phyloP scores from a whole-genome alignment of 208 protist genomes.

The Vickermania spadyakhi region DNA sequence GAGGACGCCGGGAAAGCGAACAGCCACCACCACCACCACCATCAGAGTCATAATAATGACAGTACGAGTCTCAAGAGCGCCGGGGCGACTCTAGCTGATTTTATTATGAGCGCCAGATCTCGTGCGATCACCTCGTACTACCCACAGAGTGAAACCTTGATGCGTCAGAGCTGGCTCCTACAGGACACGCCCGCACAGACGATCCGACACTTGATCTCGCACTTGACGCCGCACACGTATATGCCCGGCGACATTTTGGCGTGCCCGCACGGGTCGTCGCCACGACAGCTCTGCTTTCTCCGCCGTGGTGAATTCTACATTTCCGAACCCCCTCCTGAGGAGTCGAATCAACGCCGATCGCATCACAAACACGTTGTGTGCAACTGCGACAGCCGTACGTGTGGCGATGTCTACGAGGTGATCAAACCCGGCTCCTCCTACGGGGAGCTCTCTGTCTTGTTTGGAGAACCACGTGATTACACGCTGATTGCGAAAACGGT shows the following conservation, averaged over 20 bases:
- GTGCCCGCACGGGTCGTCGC: constrained; percentile 37
- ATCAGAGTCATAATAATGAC: background rate
- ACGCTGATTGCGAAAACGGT: constrained; percentile 49
- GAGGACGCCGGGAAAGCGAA: no score
- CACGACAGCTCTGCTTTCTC: constrained; percentile 72
- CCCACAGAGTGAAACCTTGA: constrained; percentile 56
- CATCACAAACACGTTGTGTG: background rate
- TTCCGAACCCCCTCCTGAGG: constrained; percentile 20
- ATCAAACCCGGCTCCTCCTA: constrained; percentile 59
- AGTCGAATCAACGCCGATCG: background rate
- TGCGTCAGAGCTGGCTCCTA: constrained; percentile 85
- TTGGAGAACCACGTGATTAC: constrained; percentile 68
- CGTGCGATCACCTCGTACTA: constrained; percentile 49
- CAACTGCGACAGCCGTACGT: background rate
- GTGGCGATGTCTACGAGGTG: constrained; percentile 7
- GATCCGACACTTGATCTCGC: constrained; percentile 59
- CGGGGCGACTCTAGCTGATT: constrained; percentile 17
- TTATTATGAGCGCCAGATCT: constrained; percentile 43
- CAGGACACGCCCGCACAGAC: constrained; percentile 70
- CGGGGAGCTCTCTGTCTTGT: constrained; percentile 78
- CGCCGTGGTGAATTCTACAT: constrained; percentile 56
- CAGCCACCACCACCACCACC: background rate
- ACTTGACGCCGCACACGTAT: constrained; percentile 52
- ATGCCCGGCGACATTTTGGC: constrained; percentile 70
- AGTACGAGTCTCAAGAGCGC: constrained; percentile 9